phyloP scores from a whole-genome alignment of 1,284 basidiomycete species.

The Ganoderma lucidum region DNA sequence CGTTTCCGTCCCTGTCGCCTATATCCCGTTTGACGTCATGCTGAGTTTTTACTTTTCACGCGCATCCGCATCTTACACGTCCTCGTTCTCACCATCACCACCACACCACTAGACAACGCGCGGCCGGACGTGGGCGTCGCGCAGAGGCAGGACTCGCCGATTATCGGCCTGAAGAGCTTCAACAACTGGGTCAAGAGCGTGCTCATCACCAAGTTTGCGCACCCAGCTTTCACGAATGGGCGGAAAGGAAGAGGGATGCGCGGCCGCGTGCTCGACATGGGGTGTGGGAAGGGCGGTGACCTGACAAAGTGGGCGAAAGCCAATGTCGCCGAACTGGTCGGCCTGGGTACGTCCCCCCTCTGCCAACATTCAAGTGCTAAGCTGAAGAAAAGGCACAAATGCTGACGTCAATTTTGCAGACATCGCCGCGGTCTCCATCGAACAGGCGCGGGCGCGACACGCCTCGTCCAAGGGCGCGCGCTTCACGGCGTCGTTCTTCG shows the following conservation, averaged over 20 bases:
- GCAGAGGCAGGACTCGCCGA: slow-evolving; percentile 90
- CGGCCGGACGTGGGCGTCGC: slow-evolving; percentile 91
- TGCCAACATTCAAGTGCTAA: slow-evolving; percentile 9
- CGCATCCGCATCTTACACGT: background rate
- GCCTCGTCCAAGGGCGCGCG: slow-evolving; percentile 52
- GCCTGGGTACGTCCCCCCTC: slow-evolving; percentile 69
- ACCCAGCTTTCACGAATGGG: slow-evolving; percentile 59
- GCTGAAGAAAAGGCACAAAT: background rate
- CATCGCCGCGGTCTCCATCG: slow-evolving; percentile 89
- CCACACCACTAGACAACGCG: slow-evolving; percentile 75
- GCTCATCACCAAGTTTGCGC: slow-evolving; percentile 87
- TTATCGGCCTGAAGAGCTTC: slow-evolving; percentile 96
- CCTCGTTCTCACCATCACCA: slow-evolving; percentile 13
- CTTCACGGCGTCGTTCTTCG: slow-evolving; percentile 85
- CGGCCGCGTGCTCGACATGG: slow-evolving; percentile 93
- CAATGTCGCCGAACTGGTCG: slow-evolving; percentile 82
- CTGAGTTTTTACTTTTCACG: background rate
- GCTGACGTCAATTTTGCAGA: slow-evolving; percentile 59
- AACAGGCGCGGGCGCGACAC: slow-evolving; percentile 85
- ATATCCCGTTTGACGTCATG: slow-evolving; percentile 22
- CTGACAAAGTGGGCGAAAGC: slow-evolving; percentile 96
- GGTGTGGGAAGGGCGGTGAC: slow-evolving; percentile 98
- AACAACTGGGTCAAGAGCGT: slow-evolving; percentile 99
- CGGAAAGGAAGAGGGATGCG: slow-evolving; percentile 39
- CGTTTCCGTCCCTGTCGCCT: slow-evolving; percentile 39